phyloP scores from a whole-genome alignment of 2,329 filamentous ascomycete species.

The Talaromyces pinophilus region DNA sequence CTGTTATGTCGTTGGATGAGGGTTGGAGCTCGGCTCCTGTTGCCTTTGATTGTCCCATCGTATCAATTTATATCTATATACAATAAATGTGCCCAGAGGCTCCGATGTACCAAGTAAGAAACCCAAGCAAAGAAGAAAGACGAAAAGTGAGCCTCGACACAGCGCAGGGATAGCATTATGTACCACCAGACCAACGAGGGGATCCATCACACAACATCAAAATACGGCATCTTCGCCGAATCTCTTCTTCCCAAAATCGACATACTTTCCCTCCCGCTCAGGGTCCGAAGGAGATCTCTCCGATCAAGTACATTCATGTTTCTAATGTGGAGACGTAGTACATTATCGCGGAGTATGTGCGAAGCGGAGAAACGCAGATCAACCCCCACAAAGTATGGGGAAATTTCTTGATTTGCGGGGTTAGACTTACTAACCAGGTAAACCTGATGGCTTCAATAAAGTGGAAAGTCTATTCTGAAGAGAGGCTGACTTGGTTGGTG shows the following conservation, averaged over 20 bases:
- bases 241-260: not conserved
- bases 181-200: not conserved
- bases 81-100: too few species aligned
- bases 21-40: not conserved
- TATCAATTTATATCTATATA: not conserved
- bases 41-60: not conserved
- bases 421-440: not conserved
- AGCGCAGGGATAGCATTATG: not conserved
- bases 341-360: not conserved
- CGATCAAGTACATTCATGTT: too few species aligned
- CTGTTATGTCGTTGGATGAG: not conserved
- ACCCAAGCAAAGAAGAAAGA: too few species aligned
- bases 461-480: not conserved
- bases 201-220: not conserved
- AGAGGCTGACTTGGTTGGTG: not conserved
- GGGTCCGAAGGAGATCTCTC: not conserved
- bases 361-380: slow-evolving; percentile 3
- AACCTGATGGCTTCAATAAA: not conserved
- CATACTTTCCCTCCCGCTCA: not conserved
- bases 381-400: not conserved
- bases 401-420: not conserved
- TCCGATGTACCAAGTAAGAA: not conserved
- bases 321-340: not conserved
- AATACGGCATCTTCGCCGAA: not conserved
- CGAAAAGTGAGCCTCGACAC: not conserved